Conservation (phyloP, 768 basidiomycete species). For the Epithele typhae region DNA sequence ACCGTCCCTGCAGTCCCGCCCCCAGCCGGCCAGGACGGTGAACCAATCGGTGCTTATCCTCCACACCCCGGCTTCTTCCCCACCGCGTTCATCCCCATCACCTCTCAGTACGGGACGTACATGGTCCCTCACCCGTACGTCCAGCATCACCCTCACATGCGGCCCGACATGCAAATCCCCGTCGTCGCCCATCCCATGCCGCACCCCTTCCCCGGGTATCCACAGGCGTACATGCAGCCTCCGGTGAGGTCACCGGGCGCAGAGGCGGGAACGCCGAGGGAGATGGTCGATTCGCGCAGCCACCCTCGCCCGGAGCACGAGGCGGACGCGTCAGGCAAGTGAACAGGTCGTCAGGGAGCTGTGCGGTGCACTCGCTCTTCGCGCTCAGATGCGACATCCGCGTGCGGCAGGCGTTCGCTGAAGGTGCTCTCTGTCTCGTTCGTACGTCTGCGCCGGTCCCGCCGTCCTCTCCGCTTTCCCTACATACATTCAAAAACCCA, state of each 20-base stretch:
- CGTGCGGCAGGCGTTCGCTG: too few relatives aligned
- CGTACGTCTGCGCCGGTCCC: too few relatives aligned
- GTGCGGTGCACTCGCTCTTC: too few relatives aligned
- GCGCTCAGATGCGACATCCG: too few relatives aligned
- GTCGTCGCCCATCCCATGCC: slow-evolving; percentile 4
- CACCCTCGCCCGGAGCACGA: too few relatives aligned
- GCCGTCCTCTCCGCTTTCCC: too few relatives aligned
- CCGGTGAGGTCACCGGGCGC: slow-evolving; percentile 28
- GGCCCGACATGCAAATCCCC: slow-evolving; percentile 14
- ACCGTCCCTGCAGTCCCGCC: slow-evolving; percentile 32
- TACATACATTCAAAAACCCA: too few relatives aligned
- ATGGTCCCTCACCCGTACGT: slow-evolving; percentile 38
- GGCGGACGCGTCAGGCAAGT: too few relatives aligned
- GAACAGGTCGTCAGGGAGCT: too few relatives aligned
- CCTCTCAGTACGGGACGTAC: slow-evolving; percentile 36
- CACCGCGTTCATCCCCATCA: slow-evolving; percentile 39
- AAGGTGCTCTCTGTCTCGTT: too few relatives aligned
- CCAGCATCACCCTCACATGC: slow-evolving; percentile 28
- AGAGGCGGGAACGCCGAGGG: slow-evolving; percentile 15
- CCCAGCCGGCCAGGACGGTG: slow-evolving; percentile 39
- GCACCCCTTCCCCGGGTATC: slow-evolving; percentile 37
- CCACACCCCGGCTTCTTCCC: slow-evolving; percentile 41
- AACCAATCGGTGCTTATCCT: slow-evolving; percentile 36
- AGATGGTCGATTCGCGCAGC: slow-evolving; percentile 17
- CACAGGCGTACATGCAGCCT: slow-evolving; percentile 36